Conservation (phyloP, 306 rosid genomes). For the Prunus mongolica region DNA sequence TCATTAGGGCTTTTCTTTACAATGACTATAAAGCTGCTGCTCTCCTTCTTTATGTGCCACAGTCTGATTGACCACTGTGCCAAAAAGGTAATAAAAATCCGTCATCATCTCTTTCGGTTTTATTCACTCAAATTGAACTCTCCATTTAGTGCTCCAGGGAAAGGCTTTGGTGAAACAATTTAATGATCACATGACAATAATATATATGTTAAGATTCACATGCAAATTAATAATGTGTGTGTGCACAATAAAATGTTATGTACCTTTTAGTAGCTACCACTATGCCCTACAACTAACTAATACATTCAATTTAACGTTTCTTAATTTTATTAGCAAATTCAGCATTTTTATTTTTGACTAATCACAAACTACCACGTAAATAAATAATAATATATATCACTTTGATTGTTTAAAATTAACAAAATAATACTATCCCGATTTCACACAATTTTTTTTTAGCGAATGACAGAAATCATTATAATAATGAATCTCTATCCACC, state of each 20-base stretch:
- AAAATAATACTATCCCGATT: no score
- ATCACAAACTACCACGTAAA: rapidly evolving
- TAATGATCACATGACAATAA: background rate
- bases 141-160: background rate
- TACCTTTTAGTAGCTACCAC: no score
- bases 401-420: rapidly evolving
- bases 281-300: no score
- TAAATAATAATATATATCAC: no score
- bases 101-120: background rate
- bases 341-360: no score
- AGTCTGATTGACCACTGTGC: background rate
- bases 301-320: no score
- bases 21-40: background rate
- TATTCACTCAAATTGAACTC: background rate
- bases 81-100: background rate
- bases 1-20: background rate
- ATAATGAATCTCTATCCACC: no score
- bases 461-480: no score
- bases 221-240: no score
- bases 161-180: background rate
- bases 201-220: no score
- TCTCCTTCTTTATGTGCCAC: background rate
- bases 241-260: no score
- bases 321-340: no score
- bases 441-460: rapidly evolving